Base-by-base conservation (phyloP, 192 early-diverging fungal genomes). In the Geranomyces variabilis region DNA sequence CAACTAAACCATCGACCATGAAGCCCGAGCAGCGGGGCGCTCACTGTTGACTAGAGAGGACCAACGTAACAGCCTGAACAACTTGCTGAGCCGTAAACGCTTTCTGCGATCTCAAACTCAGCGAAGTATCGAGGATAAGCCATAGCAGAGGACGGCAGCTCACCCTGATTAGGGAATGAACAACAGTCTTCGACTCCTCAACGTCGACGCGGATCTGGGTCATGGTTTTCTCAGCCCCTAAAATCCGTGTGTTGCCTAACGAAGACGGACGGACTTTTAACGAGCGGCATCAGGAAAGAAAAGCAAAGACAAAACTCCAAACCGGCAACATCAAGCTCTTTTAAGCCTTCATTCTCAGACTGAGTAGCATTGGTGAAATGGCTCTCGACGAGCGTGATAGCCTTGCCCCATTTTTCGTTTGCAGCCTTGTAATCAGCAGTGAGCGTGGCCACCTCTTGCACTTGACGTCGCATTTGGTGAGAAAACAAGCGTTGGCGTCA, bases 361-460 rank as follows among this genome's bases (percentile, higher is more conserved):
- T 26, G 19, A 3, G n/a, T 53, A 7, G 24, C 51, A 9, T 24
- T 26, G 51, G 19, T 15, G 17, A 53, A 7, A 26, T 53, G 51
- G 15, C 17, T 15, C 7, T 53, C 51, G 6, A 53, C 51, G 7
- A 53, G 15, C 7, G 19, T 15, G 17, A 53, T 53, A 3, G 51
- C 51, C 19, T 53, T n/a, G 51, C 6, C 19, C 51, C 51, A 53
- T 17, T 53, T 53, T 26, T 26, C 51, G 17, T 24, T 53, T n/a
- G 51, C 51, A 53, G 19, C 24, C 24, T 53, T 53, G 51, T 53
- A 53, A n/a, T 53, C 51, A 26, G 51, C 51, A 15, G 51, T 53
- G 17, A 53, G 51, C 24, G 7, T 17, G 7, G 51, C 51, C 3
- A 53, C 51, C 4, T 53, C 51, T 53, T 26, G 51, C 4, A 7